These are phyloP conservation scores for Eragrostis nindensis DNA, from an alignment of 176 grass and related monocot genomes.

Conservation along the genomic window DNA sequence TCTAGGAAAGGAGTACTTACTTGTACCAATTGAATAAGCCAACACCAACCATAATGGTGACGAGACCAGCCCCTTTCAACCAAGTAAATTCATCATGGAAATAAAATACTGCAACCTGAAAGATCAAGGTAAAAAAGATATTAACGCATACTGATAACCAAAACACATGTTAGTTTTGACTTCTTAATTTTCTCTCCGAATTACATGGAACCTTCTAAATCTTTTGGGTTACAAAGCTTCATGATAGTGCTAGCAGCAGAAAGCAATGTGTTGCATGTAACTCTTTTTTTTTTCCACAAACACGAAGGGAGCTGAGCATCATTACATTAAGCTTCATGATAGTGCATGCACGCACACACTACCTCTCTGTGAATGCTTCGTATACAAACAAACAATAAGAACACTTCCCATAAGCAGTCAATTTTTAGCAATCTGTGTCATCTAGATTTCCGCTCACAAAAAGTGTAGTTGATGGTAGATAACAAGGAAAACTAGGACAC, in stretches of 20 bases:
- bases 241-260: conserved; percentile 6
- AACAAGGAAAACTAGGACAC: conserved; percentile 15
- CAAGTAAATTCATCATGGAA: conserved; percentile 94
- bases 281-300: neutral
- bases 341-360: too few species aligned
- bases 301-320: too few species aligned
- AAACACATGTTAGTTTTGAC: neutral
- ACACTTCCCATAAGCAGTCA: conserved; percentile 15
- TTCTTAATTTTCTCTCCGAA: neutral
- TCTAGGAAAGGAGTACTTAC: conserved; percentile 62
- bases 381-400: conserved; percentile 17
- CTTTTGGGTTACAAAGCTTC: conserved; percentile 8
- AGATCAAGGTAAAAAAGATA: conserved; percentile 28
- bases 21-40: conserved; percentile 99
- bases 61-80: conserved; percentile 84
- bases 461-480: conserved; percentile 29
- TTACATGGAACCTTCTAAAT: conserved; percentile 6
- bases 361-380: conserved; percentile 20
- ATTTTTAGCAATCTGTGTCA: conserved; percentile 1
- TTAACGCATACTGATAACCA: conserved; percentile 13
- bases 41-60: conserved; percentile 92
- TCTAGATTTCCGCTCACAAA: neutral
- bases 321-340: too few species aligned
- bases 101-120: conserved; percentile 98
- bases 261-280: conserved; percentile 4